Evolutionary conservation across 1,284 basidiomycete species (phyloP).

Genomic region (Laetiporus sulphureus): DNA sequence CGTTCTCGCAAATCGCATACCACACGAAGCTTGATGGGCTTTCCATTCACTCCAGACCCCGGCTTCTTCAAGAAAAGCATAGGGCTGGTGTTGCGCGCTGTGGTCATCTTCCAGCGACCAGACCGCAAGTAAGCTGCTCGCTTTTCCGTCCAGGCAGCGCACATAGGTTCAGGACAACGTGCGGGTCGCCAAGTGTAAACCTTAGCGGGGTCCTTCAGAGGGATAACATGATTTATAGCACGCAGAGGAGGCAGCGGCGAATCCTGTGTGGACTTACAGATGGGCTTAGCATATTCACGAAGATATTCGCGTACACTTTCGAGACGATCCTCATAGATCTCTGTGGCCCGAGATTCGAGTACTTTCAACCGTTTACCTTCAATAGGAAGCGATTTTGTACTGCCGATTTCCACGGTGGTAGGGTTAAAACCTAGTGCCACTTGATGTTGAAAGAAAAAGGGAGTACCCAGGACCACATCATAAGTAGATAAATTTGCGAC

Average conservation of each 20-base stretch:
- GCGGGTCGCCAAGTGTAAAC: constrained; percentile 26
- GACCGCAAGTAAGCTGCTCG: constrained; percentile 19
- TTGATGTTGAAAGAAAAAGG: constrained; percentile 22
- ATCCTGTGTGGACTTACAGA: constrained; percentile 23
- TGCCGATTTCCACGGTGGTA: constrained; percentile 13
- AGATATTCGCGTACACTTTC: constrained; percentile 12
- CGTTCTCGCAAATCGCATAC: constrained; percentile 23
- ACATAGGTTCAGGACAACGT: constrained; percentile 24
- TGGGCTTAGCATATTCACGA: constrained; percentile 14
- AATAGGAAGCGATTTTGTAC: constrained; percentile 10
- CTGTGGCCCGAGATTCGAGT: constrained; percentile 11
- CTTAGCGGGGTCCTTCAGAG: constrained; percentile 28
- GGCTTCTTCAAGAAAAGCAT: constrained; percentile 25
- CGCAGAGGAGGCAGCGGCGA: constrained; percentile 26
- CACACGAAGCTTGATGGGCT: constrained; percentile 17
- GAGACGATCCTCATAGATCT: constrained; percentile 7
- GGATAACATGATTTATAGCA: constrained; percentile 32
- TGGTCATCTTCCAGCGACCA: constrained; percentile 23
- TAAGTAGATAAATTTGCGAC: constrained; percentile 23
- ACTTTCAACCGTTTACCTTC: constrained; percentile 12
- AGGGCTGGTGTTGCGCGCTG: constrained; percentile 26
- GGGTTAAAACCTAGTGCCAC: constrained; percentile 19
- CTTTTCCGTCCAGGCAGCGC: constrained; percentile 22
- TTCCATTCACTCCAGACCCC: constrained; percentile 9
- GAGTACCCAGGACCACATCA: constrained; percentile 24